Base-by-base conservation (phyloP, 495 filamentous ascomycete genomes). In the Sabuloglossum arenarium region DNA sequence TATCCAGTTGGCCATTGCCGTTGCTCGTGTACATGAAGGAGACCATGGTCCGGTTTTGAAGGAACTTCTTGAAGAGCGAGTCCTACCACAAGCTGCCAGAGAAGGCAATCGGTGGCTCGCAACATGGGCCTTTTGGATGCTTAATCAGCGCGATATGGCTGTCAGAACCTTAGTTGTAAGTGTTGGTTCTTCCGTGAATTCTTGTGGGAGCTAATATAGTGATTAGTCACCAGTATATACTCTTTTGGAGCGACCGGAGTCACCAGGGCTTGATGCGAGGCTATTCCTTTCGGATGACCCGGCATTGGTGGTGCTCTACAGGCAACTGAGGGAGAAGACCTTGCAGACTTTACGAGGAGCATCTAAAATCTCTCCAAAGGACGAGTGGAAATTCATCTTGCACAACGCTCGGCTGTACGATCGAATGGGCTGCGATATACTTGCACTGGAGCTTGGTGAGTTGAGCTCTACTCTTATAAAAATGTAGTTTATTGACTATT, bases 71-170 rank as follows among this genome's bases (percentile, higher is more conserved):
- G 76, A 85, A 64, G 86, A 94, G 24, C 83, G 78, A 57, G 79
- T 96, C 25, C 72, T 97, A 0, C 75, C 81, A 0, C 72, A 86
- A 59, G 91, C 93, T 8, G 77, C 84, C 2, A 71, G 78, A 11
- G 80, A 88, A 56, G 87, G 86, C 0, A 90, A 97, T 65, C 76
- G 90, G 55, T 99, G 93, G 93, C 79, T 93, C 50, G 87, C 88
- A 1, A 87, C 84, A 0, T 99, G 93, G 93, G 86, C 87, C 3
- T 94, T 90, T 66, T 94, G 88, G 85, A 88, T 94, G 81, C 73
- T 99, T 19, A 79, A 80, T 39, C 72, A 81, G 54, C 75, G 79
- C 42, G 88, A 93, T 62, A 84, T 87, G 75, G 87, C 90, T 14
- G 87, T 97, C 5, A 76, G 85, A 19, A 81, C 84, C n/a, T 67